Conservation (phyloP, 495 filamentous ascomycete genomes). For the Wilcoxina mikolae region DNA sequence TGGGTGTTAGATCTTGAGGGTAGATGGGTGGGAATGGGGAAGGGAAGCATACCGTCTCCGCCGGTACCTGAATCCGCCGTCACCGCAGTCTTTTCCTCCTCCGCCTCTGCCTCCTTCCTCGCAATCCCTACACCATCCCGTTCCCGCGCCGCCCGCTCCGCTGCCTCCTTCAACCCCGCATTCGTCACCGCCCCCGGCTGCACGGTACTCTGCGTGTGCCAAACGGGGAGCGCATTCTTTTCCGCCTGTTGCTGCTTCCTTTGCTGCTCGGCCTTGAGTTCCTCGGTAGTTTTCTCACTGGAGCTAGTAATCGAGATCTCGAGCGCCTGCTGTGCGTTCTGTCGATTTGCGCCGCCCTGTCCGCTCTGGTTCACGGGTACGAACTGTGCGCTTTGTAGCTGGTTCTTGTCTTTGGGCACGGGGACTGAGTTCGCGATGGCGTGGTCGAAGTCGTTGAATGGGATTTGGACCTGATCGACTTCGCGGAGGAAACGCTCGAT, state of each 20-base stretch:
- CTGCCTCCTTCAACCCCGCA: slow-evolving; percentile 27
- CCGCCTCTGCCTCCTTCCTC: slow-evolving; percentile 36
- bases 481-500: slow-evolving; percentile 73
- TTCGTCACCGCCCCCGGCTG: slow-evolving; percentile 30
- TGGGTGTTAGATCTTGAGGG: slow-evolving; percentile 5
- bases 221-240: slow-evolving; percentile 75
- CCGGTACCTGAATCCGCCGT: slow-evolving; percentile 27
- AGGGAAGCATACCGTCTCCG: slow-evolving; percentile 21
- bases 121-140: slow-evolving; percentile 29
- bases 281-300: slow-evolving; percentile 58
- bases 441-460: slow-evolving; percentile 71
- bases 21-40: neutral
- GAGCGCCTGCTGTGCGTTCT: slow-evolving; percentile 54
- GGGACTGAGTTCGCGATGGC: slow-evolving; percentile 48
- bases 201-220: slow-evolving; percentile 82
- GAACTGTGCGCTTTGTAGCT: slow-evolving; percentile 39
- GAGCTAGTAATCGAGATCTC: slow-evolving; percentile 61
- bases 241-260: slow-evolving; percentile 59
- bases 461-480: slow-evolving; percentile 70
- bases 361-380: slow-evolving; percentile 38
- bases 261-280: slow-evolving; percentile 54
- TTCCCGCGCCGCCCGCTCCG: slow-evolving; percentile 28
- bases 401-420: slow-evolving; percentile 47
- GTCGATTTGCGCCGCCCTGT: slow-evolving; percentile 54
- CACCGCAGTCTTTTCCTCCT: slow-evolving; percentile 38